Evolutionary conservation across 2,329 filamentous ascomycete genomes (phyloP).

Genomic region (Ophiocordyceps robertsii): DNA sequence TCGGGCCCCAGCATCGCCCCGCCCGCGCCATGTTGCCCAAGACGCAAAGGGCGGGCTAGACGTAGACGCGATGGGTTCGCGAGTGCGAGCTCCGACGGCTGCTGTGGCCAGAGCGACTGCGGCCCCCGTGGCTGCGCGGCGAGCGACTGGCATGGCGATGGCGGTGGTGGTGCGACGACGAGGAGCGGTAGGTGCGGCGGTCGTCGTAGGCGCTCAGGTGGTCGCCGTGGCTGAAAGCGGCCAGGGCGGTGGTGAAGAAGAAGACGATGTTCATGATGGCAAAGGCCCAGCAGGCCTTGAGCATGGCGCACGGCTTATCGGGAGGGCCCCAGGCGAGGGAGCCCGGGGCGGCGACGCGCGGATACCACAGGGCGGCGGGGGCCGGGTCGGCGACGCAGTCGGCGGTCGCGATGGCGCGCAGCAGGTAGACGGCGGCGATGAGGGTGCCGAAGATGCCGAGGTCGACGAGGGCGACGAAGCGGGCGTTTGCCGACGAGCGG

Average conservation of each 20-base stretch:
- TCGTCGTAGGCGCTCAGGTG: conserved; percentile 27
- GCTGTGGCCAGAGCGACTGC: conserved; percentile 22
- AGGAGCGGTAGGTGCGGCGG: conserved; percentile 5
- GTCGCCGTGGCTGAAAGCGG: conserved; percentile 49
- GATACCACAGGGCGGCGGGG: conserved; percentile 33
- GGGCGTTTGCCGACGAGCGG: conserved; percentile 45
- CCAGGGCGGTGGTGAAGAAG: conserved; percentile 63
- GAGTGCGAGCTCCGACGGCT: conserved; percentile 32
- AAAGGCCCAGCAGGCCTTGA: conserved; percentile 81
- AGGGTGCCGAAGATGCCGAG: conserved; percentile 49
- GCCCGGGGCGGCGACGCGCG: conserved; percentile 44
- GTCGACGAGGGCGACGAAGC: conserved; percentile 47
- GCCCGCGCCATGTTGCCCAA: background rate
- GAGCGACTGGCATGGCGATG: background rate
- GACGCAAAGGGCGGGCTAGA: conserved; percentile 16
- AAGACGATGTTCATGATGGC: conserved; percentile 78
- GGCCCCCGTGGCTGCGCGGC: conserved; percentile 12
- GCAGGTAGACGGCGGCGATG: conserved; percentile 47
- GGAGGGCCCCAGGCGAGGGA: conserved; percentile 35
- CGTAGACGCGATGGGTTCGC: conserved; percentile 35
- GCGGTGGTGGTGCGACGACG: conserved; percentile 20
- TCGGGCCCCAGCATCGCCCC: background rate
- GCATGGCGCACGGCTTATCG: conserved; percentile 76
- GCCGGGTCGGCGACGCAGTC: conserved; percentile 53
- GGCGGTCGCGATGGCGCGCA: conserved; percentile 44